Evolutionary conservation across 1,284 basidiomycete species (phyloP), one percentile per base, ranked within the genome.

Genomic region (Ganoderma leucocontextum): DNA sequence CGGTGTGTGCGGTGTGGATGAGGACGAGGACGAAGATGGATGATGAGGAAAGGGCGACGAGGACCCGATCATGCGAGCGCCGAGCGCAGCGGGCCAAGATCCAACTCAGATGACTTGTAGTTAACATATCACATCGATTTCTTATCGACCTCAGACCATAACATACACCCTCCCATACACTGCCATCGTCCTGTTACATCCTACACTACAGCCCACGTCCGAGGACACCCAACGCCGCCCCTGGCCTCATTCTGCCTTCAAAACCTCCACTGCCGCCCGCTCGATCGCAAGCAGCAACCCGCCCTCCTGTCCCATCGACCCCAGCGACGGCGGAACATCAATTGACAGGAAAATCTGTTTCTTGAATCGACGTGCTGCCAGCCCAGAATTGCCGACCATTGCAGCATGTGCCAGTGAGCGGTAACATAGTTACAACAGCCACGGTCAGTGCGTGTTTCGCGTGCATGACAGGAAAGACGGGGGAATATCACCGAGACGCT

Each of bases 271-370:
- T 49, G 90, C 81, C 29, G 84, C 86, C 77, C 83, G 87, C 78
- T 93, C 91, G 63, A 86, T 85, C 65, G 85, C 85, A 60, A 88
- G 74, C 73, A 87, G 52, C 66, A 90, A 68, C 76, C 79, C 80
- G 22, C 83, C 78, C 22, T 84, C 84, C 71, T 85, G 82, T 62
- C 83, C 85, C 76, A 83, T 78, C 53, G 84, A 76, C 72, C 81
- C 73, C 71, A 83, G 79, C 29, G 80, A 72, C 36, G 82, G 77
- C 35, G 88, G 86, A 36, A 91, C 76, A 79, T 93, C 92, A 38
- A 93, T 82, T 13, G 90, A 90, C 78, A 94, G 75, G 78, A 91
- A 91, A 67, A 94, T 86, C 77, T 89, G 86, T 76, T 88, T 91
- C 73, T 83, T 80, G 74, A 90, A 86, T 52, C 89, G 85, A 75